Percentiles rank a stretch among this genome's conserved stretches.
phyloP scores from a whole-genome alignment of 257 asterid species.

The Nyctanthes arbortristis region DNA sequence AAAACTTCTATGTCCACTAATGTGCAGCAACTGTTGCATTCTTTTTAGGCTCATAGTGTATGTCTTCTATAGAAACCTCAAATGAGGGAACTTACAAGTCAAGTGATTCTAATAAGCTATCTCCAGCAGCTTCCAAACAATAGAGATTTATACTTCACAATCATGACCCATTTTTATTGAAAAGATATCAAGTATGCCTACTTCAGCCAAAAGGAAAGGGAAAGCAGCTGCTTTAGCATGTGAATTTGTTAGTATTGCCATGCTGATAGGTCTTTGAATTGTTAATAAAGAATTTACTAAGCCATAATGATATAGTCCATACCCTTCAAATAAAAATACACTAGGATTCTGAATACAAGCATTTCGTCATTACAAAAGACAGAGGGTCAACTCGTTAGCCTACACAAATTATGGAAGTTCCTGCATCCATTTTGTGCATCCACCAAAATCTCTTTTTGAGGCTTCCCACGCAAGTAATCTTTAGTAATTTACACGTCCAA shows the following conservation, averaged over 20 bases:
- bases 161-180: not conserved
- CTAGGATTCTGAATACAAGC: not conserved
- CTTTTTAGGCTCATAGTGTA: not conserved
- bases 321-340: not conserved
- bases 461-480: not conserved
- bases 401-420: not conserved
- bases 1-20: no score
- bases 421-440: not conserved
- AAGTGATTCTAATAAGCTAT: not conserved
- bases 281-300: not conserved
- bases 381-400: not conserved
- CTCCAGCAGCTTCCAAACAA: not conserved
- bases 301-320: not conserved
- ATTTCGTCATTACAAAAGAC: not conserved
- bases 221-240: not conserved
- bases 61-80: not conserved
- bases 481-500: not conserved
- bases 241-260: not conserved
- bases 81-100: not conserved
- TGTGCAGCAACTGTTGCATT: not conserved
- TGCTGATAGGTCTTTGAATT: not conserved
- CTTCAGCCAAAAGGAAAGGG: not conserved
- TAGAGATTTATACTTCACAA: not conserved
- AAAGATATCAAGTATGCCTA: not conserved
- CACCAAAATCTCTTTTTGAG: not conserved